Base-by-base conservation (phyloP, 495 filamentous ascomycete genomes). In the Cercophora sp. region DNA sequence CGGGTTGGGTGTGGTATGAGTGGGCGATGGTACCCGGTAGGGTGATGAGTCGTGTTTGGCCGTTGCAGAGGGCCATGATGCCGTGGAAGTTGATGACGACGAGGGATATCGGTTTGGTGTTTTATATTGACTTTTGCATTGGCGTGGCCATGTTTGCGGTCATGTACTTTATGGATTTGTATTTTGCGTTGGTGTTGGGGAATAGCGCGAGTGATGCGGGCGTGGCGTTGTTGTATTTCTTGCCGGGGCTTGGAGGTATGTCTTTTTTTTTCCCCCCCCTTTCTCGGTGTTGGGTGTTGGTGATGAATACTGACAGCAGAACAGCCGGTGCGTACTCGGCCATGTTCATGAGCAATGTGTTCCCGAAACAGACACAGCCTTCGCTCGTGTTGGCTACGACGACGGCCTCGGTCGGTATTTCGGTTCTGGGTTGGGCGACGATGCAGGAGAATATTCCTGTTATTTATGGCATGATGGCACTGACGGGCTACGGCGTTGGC, bases 161-260 rank as follows among this genome's bases (percentile, higher is more conserved):
- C 23, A 79, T 83, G 60, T 85, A 85, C 60, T 85, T 81, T 54
- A 75, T 83, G 57, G 73, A 74, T 26, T 62, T 83, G 9, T 85
- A 83, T 63, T 84, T 82, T 58, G 68, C 75, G 2, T 57, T 83
- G 8, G 80, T 82, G 1, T 61, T 75, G 58, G 69, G 65, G 20
- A 73, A 73, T 39, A 49, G 48, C 10, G 61, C 80, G 8, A 69
- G 70, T 15, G 58, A 70, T 16, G 74, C 81, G 0, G 82, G 81
- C 8, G 55, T 76, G 0, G 64, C 77, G 36, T 59, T 85, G 18
- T 55, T 84, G 0, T 82, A 60, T 42, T 77, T 70, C 22, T 54
- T 69, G 26, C 68, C 70, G 1, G 72, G 74, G 8, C 52, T 76
- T n/a, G 74, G 65, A 40, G 66, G 71, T 75, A 60, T 26, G 66